A percentile compares a stretch with the other conserved stretches of the same genome.
phyloP scores from a whole-genome alignment of 495 filamentous ascomycete species.

The Recurvomyces mirabilis region DNA sequence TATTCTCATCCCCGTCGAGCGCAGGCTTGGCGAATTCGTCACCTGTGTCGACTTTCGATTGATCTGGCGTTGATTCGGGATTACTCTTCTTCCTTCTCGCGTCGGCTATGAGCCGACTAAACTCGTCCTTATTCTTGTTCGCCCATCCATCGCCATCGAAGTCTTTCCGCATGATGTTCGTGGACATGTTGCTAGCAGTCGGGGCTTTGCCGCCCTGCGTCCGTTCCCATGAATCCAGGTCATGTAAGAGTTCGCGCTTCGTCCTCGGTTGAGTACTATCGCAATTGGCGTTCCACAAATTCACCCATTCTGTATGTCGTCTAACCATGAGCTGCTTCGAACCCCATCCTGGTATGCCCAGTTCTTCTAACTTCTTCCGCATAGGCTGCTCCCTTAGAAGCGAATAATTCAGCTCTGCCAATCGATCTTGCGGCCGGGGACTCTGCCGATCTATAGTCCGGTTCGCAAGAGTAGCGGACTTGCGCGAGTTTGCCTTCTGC shows the following conservation, averaged over 20 bases:
- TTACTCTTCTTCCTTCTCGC: constrained; percentile 40
- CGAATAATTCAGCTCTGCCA: constrained; percentile 71
- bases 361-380: constrained; percentile 65
- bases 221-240: constrained; percentile 74
- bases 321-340: constrained; percentile 54
- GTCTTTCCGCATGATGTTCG: constrained; percentile 58
- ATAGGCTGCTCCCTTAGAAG: constrained; percentile 65
- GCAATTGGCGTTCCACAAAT: constrained; percentile 92
- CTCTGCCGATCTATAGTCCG: neutral
- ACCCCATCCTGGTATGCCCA: constrained; percentile 69
- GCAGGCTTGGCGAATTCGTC: neutral
- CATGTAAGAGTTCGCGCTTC: constrained; percentile 59
- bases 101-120: constrained; percentile 61
- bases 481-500: constrained; percentile 2
- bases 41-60: neutral
- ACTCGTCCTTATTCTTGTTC: constrained; percentile 56
- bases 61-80: neutral
- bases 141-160: constrained; percentile 75
- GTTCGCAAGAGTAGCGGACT: constrained; percentile 4
- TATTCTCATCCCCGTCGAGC: neutral
- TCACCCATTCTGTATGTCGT: constrained; percentile 87
- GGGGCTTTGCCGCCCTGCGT: constrained; percentile 49
- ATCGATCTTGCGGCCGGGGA: constrained; percentile 30
- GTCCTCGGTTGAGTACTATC: constrained; percentile 63
- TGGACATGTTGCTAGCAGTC: neutral